Evolutionary conservation across 805 yeast species (phyloP).

Genomic region (Saturnispora saitoi): DNA sequence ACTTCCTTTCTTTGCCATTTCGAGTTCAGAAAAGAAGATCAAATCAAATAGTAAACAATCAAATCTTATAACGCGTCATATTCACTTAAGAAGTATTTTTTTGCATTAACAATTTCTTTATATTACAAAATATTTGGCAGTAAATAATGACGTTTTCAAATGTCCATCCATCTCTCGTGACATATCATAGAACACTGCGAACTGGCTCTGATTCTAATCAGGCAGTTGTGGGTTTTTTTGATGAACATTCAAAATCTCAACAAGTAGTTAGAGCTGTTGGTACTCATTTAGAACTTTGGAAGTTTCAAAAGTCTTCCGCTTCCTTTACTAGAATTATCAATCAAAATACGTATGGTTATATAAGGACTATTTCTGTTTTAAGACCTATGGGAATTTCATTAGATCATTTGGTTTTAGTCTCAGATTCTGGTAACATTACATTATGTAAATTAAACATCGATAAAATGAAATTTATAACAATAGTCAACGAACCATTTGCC

Average conservation of each 20-base stretch:
- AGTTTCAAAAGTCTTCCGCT: slow-evolving; percentile 48
- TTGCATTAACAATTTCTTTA: neutral
- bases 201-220: slow-evolving; percentile 44
- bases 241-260: slow-evolving; percentile 45
- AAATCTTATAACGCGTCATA: slow-evolving; percentile 3
- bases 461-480: slow-evolving; percentile 28
- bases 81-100: neutral
- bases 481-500: slow-evolving; percentile 55
- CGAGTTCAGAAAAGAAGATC: neutral
- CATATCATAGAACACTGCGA: slow-evolving; percentile 68
- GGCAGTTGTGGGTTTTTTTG: slow-evolving; percentile 63
- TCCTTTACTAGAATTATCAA: slow-evolving; percentile 35
- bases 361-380: slow-evolving; percentile 46
- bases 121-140: neutral
- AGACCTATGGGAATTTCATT: slow-evolving; percentile 43
- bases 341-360: slow-evolving; percentile 48
- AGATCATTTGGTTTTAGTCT: slow-evolving; percentile 57
- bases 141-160: slow-evolving; percentile 10
- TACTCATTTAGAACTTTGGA: slow-evolving; percentile 45
- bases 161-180: slow-evolving; percentile 32
- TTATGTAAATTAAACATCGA: slow-evolving; percentile 30
- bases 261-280: slow-evolving; percentile 54
- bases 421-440: slow-evolving; percentile 73
- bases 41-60: slow-evolving; percentile 4
- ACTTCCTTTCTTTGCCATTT: neutral